Conservation (phyloP, 805 yeast species). For the Blastobotrys chiropterorum region DNA sequence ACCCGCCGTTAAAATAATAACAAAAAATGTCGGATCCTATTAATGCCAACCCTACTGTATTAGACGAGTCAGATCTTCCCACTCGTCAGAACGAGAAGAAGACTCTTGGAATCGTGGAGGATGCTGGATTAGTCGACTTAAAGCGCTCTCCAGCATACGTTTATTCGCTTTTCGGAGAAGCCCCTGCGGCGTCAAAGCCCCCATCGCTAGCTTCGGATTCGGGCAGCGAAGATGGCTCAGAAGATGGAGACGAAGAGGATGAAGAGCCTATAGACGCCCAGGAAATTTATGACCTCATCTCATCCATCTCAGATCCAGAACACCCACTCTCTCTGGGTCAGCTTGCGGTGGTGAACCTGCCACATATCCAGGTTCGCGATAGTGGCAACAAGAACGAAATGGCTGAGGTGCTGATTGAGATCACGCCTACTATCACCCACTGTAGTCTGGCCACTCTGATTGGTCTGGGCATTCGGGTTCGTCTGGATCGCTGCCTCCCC, state of each 20-base stretch:
- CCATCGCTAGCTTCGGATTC: constrained; percentile 5
- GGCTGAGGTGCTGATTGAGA: constrained; percentile 71
- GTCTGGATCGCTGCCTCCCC: constrained; percentile 84
- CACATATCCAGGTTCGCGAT: constrained; percentile 68
- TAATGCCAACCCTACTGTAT: constrained; percentile 84
- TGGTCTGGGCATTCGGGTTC: constrained; percentile 88
- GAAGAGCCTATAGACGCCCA: constrained; percentile 74
- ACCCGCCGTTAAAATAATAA: too few species aligned
- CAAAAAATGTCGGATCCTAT: constrained; percentile 68
- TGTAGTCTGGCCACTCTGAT: constrained; percentile 94
- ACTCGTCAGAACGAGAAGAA: constrained; percentile 42
- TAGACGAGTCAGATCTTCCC: constrained; percentile 73
- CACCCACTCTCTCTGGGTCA: constrained; percentile 95
- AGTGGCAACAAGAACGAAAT: constrained; percentile 47
- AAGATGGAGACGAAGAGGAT: constrained; percentile 26
- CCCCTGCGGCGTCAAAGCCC: constrained; percentile 18
- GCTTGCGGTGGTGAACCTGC: constrained; percentile 82
- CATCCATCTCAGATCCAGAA: constrained; percentile 91
- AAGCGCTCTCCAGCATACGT: constrained; percentile 10
- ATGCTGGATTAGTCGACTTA: constrained; percentile 13
- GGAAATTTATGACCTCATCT: constrained; percentile 80
- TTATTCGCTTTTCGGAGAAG: constrained; percentile 19
- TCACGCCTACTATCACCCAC: constrained; percentile 97
- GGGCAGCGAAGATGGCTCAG: constrained; percentile 18
- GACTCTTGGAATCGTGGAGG: constrained; percentile 5